Evolutionary conservation across 345 rosid genomes (phyloP).

Genomic region (Citrus glauca): DNA sequence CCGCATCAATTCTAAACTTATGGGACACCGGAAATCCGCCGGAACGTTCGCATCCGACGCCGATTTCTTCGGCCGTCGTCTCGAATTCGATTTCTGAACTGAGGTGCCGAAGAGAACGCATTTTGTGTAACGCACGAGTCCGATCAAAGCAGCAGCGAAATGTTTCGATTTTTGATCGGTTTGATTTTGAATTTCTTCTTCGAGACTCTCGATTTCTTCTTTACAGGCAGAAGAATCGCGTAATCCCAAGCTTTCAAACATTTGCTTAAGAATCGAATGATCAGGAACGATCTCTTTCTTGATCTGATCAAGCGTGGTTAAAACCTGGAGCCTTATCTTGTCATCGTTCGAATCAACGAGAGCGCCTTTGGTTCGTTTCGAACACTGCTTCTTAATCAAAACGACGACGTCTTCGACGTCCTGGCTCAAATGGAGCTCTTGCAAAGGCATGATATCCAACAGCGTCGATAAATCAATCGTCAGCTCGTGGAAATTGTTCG

Average conservation of each 20-base stretch:
- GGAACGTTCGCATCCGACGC: constrained; percentile 45
- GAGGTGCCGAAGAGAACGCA: constrained; percentile 68
- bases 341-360: constrained; percentile 41
- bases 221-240: constrained; percentile 40
- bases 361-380: neutral
- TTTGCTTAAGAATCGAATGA: constrained; percentile 29
- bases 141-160: constrained; percentile 53
- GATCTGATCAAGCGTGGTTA: constrained; percentile 49
- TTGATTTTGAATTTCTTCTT: constrained; percentile 68
- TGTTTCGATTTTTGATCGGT: constrained; percentile 64
- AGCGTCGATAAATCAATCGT: constrained; percentile 64
- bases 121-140: constrained; percentile 76
- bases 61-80: constrained; percentile 21
- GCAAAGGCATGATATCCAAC: constrained; percentile 62
- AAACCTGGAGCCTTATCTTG: constrained; percentile 35
- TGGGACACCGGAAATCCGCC: constrained; percentile 77
- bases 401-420: constrained; percentile 62
- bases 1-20: constrained; percentile 76
- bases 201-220: constrained; percentile 71
- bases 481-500: constrained; percentile 62
- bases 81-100: constrained; percentile 25
- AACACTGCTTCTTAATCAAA: constrained; percentile 52
- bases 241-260: constrained; percentile 43
- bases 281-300: constrained; percentile 59
- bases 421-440: constrained; percentile 39